Conservation (phyloP, 2,329 filamentous ascomycete species). For the Aphanocladium album region DNA sequence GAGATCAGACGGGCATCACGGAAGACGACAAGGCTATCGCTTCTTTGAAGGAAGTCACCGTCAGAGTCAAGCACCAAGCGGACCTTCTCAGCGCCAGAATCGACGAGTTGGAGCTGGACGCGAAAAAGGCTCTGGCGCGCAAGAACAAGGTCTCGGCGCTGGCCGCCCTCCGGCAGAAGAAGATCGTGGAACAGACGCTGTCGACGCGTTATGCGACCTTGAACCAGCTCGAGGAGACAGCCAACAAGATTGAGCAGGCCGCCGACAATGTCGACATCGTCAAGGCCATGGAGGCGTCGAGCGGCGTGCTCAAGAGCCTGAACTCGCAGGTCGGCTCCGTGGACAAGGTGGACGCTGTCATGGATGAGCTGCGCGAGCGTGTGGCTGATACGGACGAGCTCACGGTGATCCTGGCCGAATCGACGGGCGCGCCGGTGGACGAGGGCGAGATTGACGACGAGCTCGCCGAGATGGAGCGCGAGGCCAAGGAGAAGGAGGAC, state of each 20-base stretch:
- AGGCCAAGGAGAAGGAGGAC: slow-evolving; percentile 50
- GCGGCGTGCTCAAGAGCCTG: slow-evolving; percentile 64
- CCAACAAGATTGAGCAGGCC: slow-evolving; percentile 79
- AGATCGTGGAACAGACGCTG: slow-evolving; percentile 70
- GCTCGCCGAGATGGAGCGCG: slow-evolving; percentile 66
- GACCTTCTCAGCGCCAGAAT: slow-evolving; percentile 61
- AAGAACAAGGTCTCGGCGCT: slow-evolving; percentile 72
- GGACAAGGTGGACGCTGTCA: slow-evolving; percentile 68
- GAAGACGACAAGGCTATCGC: slow-evolving; percentile 78
- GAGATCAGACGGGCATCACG: slow-evolving; percentile 53
- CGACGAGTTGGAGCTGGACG: slow-evolving; percentile 57
- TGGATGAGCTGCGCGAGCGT: slow-evolving; percentile 71
- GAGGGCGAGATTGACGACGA: slow-evolving; percentile 85
- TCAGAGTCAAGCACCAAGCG: slow-evolving; percentile 69
- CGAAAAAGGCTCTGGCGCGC: slow-evolving; percentile 63
- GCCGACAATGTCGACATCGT: slow-evolving; percentile 80
- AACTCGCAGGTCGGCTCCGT: slow-evolving; percentile 74
- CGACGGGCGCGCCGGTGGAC: slow-evolving; percentile 53
- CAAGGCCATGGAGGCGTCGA: slow-evolving; percentile 73
- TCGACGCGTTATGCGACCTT: slow-evolving; percentile 67
- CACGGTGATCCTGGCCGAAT: slow-evolving; percentile 67
- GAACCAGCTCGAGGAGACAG: slow-evolving; percentile 76
- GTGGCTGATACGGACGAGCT: slow-evolving; percentile 82
- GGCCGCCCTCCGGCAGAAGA: slow-evolving; percentile 76
- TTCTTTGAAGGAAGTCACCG: slow-evolving; percentile 72